Percentiles rank a stretch among this genome's conserved stretches.
These are phyloP conservation scores for Backusella liffmaniae DNA, from an alignment of 192 early-diverging fungal genomes.

Conservation along the genomic window DNA sequence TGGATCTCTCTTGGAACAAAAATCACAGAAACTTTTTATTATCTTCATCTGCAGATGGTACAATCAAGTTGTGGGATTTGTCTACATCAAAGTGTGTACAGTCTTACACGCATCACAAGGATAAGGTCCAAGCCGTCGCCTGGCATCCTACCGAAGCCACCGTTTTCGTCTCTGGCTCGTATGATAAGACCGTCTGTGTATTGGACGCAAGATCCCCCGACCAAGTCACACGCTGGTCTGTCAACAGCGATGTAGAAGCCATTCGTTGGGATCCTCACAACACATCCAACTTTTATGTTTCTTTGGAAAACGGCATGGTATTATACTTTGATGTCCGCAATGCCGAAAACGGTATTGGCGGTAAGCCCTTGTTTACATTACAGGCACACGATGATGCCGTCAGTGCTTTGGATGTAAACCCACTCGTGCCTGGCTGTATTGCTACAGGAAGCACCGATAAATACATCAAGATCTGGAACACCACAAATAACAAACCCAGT, in stretches of 20 bases:
- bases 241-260: conserved; percentile 87
- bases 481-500: conserved; percentile 68
- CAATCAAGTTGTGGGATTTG: conserved; percentile 98
- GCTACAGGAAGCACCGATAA: conserved; percentile 93
- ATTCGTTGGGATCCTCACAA: conserved; percentile 90
- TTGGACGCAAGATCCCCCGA: conserved; percentile 91
- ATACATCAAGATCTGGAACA: conserved; percentile 92
- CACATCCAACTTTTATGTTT: conserved; percentile 74
- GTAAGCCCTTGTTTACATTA: conserved; percentile 77
- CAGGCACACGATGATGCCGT: conserved; percentile 93
- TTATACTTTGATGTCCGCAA: conserved; percentile 84
- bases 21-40: conserved; percentile 70
- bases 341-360: conserved; percentile 28
- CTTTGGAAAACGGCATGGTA: conserved; percentile 91
- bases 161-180: conserved; percentile 87
- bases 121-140: conserved; percentile 87
- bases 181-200: conserved; percentile 84
- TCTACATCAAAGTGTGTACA: conserved; percentile 65
- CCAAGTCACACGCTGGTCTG: conserved; percentile 62
- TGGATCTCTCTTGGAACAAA: conserved; percentile 94
- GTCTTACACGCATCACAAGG: conserved; percentile 83
- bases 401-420: conserved; percentile 83
- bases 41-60: conserved; percentile 93
- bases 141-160: conserved; percentile 92
- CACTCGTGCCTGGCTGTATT: conserved; percentile 73